Evolutionary conservation across 164 flowering plant species (phyloP).

Genomic region (Vitis labrusca): DNA sequence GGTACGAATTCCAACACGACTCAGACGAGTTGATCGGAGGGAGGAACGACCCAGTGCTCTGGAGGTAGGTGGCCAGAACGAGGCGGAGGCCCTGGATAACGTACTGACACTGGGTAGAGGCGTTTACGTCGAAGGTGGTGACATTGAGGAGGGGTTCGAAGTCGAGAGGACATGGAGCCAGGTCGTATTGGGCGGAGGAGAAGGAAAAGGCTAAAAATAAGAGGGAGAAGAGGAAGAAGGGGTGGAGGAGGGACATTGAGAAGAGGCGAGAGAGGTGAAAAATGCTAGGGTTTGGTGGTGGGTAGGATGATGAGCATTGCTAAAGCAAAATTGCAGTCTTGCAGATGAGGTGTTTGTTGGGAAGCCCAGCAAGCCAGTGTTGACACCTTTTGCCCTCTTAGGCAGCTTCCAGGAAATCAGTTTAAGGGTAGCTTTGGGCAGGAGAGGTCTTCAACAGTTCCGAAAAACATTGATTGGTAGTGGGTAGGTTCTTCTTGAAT

Average conservation of each 20-base stretch:
- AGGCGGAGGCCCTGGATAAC: slow-evolving; percentile 30
- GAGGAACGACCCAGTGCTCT: slow-evolving; percentile 19
- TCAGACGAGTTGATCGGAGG: slow-evolving; percentile 37
- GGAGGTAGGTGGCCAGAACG: slow-evolving; percentile 32
- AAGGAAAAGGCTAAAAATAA: not conserved
- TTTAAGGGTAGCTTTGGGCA: too few species aligned
- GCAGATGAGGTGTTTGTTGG: too few species aligned
- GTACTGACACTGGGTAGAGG: slow-evolving; percentile 22
- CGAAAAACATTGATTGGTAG: too few species aligned
- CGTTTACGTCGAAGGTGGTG: slow-evolving; percentile 1
- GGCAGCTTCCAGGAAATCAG: too few species aligned
- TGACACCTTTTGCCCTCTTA: too few species aligned
- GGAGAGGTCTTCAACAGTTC: too few species aligned
- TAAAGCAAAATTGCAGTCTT: too few species aligned
- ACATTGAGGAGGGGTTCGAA: slow-evolving; percentile 28
- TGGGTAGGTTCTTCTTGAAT: too few species aligned
- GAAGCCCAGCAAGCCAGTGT: too few species aligned
- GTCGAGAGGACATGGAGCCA: slow-evolving; percentile 37
- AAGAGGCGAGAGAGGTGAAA: not conserved
- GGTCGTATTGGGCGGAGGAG: slow-evolving; percentile 22
- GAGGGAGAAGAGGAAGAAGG: slow-evolving; percentile 4
- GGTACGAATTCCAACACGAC: slow-evolving; percentile 40
- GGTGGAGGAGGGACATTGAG: slow-evolving; percentile 1
- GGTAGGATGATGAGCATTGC: not conserved
- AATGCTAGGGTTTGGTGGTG: not conserved